Conservation (phyloP, 768 basidiomycete species). For the Serendipita sp. region DNA sequence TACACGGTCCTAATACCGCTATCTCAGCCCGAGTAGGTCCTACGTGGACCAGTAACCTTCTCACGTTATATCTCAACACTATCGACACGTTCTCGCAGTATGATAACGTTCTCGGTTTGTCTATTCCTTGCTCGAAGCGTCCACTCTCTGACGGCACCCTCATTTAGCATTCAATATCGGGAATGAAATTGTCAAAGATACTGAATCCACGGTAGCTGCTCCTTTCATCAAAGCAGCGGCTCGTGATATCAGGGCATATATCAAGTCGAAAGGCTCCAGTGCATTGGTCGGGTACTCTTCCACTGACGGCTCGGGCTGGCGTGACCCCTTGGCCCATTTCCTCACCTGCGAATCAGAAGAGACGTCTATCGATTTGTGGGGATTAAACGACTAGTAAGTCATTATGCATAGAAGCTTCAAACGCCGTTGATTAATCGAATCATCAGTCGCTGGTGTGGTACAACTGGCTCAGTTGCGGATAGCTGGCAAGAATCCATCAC, state of each 20-base stretch:
- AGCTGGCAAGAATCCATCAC: conserved; percentile 16
- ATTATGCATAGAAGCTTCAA: not conserved
- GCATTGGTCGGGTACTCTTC: conserved; percentile 73
- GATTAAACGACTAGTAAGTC: conserved; percentile 72
- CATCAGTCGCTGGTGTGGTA: conserved; percentile 78
- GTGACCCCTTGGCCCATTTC: conserved; percentile 53
- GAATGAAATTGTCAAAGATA: conserved; percentile 57
- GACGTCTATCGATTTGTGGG: conserved; percentile 67
- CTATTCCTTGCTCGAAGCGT: not conserved
- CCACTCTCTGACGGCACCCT: not conserved
- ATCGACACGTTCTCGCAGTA: conserved; percentile 71
- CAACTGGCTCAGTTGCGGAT: conserved; percentile 15
- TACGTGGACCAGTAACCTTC: conserved; percentile 65
- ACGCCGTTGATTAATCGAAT: conserved; percentile 9
- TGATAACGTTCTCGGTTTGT: conserved; percentile 63
- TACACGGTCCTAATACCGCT: conserved; percentile 7
- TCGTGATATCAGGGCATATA: conserved; percentile 70
- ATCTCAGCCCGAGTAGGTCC: conserved; percentile 40
- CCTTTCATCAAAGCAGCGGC: conserved; percentile 85
- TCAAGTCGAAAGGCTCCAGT: conserved; percentile 44
- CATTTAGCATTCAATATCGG: conserved; percentile 52
- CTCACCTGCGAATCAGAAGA: conserved; percentile 60
- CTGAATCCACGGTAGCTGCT: conserved; percentile 38
- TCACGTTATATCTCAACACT: conserved; percentile 60
- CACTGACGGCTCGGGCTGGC: conserved; percentile 57